phyloP scores from a whole-genome alignment of 495 filamentous ascomycete species.

The Usnea hakonensis region DNA sequence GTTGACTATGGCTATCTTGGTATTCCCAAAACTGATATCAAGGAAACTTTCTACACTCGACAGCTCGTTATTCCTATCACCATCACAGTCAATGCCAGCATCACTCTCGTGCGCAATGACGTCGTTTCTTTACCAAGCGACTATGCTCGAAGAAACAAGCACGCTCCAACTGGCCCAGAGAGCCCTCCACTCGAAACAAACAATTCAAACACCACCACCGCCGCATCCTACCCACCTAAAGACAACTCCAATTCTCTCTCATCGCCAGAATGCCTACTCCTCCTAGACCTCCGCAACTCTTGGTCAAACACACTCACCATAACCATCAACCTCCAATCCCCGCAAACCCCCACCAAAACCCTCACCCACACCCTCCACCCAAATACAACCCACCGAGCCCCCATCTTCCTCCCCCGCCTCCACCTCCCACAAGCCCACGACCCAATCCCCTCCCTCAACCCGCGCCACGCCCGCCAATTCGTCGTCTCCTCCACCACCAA shows the following conservation, averaged over 20 bases:
- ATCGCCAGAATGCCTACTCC: conserved; percentile 66
- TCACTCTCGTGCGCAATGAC: conserved; percentile 72
- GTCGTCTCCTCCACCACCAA: conserved; percentile 64
- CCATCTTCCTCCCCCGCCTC: conserved; percentile 68
- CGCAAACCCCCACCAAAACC: conserved; percentile 7
- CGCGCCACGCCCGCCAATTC: conserved; percentile 68
- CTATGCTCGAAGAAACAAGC: conserved; percentile 38
- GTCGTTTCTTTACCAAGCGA: conserved; percentile 60
- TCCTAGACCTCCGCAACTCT: conserved; percentile 79
- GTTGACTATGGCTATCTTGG: conserved; percentile 75
- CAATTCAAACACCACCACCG: conserved; percentile 32
- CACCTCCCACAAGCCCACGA: conserved; percentile 69
- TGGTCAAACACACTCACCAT: conserved; percentile 70
- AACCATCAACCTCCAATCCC: conserved; percentile 23
- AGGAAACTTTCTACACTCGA: conserved; percentile 74
- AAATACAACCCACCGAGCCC: conserved; percentile 67
- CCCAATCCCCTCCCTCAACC: conserved; percentile 72
- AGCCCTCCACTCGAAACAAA: conserved; percentile 6
- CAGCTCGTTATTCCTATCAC: conserved; percentile 75
- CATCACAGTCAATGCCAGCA: conserved; percentile 82
- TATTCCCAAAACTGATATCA: conserved; percentile 51
- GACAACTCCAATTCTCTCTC: conserved; percentile 35
- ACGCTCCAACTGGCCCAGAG: not conserved
- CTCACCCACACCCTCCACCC: conserved; percentile 53
- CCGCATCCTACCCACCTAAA: conserved; percentile 35